Conservation (phyloP, 1,284 basidiomycete genomes). For the Leccinum solheimii region DNA sequence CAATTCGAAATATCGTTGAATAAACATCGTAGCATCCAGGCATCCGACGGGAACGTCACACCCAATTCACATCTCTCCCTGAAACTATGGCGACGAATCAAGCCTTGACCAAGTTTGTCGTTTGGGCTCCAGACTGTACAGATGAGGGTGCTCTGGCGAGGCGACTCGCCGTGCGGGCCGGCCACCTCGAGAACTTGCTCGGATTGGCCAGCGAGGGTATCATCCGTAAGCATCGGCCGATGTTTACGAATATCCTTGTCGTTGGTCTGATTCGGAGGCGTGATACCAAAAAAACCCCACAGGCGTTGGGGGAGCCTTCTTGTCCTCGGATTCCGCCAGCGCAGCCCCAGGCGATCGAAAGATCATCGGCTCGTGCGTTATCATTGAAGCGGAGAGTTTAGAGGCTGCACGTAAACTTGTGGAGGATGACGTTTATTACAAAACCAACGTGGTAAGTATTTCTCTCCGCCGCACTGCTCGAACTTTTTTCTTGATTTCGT, state of each 20-base stretch:
- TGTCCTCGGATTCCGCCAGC: slow-evolving; percentile 42
- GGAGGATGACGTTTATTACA: slow-evolving; percentile 57
- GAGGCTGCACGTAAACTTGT: slow-evolving; percentile 47
- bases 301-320: slow-evolving; percentile 49
- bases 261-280: slow-evolving; percentile 11
- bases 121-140: slow-evolving; percentile 55
- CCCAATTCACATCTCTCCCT: neutral
- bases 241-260: neutral
- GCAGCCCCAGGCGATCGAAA: slow-evolving; percentile 38
- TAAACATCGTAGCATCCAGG: neutral
- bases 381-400: slow-evolving; percentile 49
- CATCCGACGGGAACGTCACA: neutral
- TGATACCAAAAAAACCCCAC: slow-evolving; percentile 4
- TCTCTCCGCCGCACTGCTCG: neutral
- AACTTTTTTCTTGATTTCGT: slow-evolving; percentile 2
- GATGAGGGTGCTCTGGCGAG: slow-evolving; percentile 46
- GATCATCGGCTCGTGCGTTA: slow-evolving; percentile 50
- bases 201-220: slow-evolving; percentile 38
- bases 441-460: slow-evolving; percentile 51
- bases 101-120: slow-evolving; percentile 40
- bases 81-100: slow-evolving; percentile 18
- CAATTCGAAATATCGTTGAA: neutral
- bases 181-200: slow-evolving; percentile 45
- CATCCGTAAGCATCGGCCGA: slow-evolving; percentile 33
- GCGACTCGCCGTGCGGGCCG: slow-evolving; percentile 45